Percentiles rank a stretch among this genome's conserved stretches.
These are phyloP conservation scores for Emmonsiellopsis sp. DNA, from an alignment of 2,329 filamentous ascomycete species.

Conservation along the genomic window DNA sequence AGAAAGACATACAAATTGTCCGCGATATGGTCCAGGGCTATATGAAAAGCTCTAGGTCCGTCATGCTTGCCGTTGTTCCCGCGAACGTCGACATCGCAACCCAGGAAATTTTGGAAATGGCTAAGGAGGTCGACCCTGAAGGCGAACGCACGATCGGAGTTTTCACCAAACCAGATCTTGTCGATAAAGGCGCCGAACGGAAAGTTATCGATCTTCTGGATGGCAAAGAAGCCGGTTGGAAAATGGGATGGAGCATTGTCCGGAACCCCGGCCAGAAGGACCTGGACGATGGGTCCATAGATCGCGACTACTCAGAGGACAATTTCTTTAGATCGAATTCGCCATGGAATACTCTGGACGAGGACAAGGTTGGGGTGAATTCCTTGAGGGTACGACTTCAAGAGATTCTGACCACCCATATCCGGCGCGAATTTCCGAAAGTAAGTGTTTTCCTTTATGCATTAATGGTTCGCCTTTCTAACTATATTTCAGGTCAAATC, in stretches of 20 bases:
- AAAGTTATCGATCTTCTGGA: slow-evolving; percentile 17
- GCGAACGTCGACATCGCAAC: slow-evolving; percentile 37
- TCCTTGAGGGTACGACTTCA: slow-evolving; percentile 32
- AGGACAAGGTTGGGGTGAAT: slow-evolving; percentile 32
- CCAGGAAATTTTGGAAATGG: slow-evolving; percentile 37
- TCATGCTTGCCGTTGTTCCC: slow-evolving; percentile 35
- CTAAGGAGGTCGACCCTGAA: slow-evolving; percentile 24
- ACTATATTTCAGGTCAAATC: slow-evolving; percentile 18
- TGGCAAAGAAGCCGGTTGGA: too few species aligned
- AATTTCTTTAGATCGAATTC: slow-evolving; percentile 22
- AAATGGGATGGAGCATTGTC: slow-evolving; percentile 23
- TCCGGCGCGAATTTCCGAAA: slow-evolving; percentile 38
- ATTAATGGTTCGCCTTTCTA: not conserved
- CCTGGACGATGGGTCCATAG: slow-evolving; percentile 9
- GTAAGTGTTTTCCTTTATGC: slow-evolving; percentile 16
- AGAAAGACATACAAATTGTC: slow-evolving; percentile 29
- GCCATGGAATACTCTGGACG: slow-evolving; percentile 29
- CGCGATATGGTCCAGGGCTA: slow-evolving; percentile 29
- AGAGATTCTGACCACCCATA: slow-evolving; percentile 32
- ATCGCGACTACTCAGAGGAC: slow-evolving; percentile 24
- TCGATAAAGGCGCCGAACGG: slow-evolving; percentile 24
- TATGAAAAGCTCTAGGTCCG: slow-evolving; percentile 29
- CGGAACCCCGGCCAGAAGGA: slow-evolving; percentile 24
- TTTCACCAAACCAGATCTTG: slow-evolving; percentile 53
- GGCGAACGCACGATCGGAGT: slow-evolving; percentile 35